A percentile compares a stretch with the other conserved stretches of the same genome.
Conservation (phyloP, 2,329 filamentous ascomycete genomes). For the Sporothrix euskadiensis region DNA sequence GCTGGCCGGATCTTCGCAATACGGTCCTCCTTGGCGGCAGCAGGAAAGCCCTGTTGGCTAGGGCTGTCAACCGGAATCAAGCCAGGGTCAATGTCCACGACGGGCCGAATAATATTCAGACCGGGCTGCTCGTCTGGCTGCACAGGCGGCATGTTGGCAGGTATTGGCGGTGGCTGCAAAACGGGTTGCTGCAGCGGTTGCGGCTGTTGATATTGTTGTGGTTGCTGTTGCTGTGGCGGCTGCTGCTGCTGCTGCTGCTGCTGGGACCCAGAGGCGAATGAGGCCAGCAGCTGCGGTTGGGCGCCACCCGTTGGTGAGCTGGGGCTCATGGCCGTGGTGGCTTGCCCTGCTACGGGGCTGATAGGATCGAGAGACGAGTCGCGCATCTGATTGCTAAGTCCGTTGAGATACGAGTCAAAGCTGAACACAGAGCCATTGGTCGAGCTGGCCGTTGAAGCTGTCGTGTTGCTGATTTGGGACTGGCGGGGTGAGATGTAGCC, state of each 20-base stretch:
- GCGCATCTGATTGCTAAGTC: neutral
- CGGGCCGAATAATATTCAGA: slow-evolving; percentile 20
- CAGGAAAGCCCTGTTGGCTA: neutral
- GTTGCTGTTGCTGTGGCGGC: neutral
- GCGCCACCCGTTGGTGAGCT: neutral
- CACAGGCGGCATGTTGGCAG: neutral
- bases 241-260: neutral
- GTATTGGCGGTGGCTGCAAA: neutral
- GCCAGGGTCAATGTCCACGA: slow-evolving; percentile 29
- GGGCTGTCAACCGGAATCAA: slow-evolving; percentile 33
- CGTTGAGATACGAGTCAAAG: slow-evolving; percentile 22
- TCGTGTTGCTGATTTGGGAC: slow-evolving; percentile 31
- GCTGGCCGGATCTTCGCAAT: slow-evolving; percentile 1
- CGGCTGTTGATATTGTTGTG: neutral
- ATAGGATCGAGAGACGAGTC: slow-evolving; percentile 22
- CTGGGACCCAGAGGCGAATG: slow-evolving; percentile 20
- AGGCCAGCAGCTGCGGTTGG: slow-evolving; percentile 11
- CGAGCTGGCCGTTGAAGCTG: slow-evolving; percentile 27
- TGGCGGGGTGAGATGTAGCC: slow-evolving; percentile 25
- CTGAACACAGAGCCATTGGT: slow-evolving; percentile 30
- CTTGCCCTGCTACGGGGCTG: slow-evolving; percentile 14
- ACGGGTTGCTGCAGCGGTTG: neutral
- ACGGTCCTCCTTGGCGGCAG: neutral
- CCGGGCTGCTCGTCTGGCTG: slow-evolving; percentile 24
- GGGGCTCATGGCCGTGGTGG: neutral